Base-by-base conservation (phyloP, 2,329 filamentous ascomycete species). In the Cladosporium sp. region DNA sequence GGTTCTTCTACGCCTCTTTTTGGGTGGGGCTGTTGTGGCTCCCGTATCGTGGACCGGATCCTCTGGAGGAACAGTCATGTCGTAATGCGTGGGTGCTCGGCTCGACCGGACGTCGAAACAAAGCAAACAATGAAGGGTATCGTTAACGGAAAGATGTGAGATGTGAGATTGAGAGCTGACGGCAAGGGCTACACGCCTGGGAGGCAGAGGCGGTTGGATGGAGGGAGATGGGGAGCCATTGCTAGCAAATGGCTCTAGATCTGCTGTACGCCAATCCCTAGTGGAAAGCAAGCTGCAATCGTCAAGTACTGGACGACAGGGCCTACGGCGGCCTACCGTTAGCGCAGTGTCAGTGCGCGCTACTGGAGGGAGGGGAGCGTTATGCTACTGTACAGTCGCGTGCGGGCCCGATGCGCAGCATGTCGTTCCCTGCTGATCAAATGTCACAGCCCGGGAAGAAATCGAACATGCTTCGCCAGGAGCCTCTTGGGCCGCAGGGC, bases 1-100 rank as follows among this genome's bases (percentile, higher is more conserved):
- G 16, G 91, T 88, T 74, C 91, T 84, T 79, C 91, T 87, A 75
- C 90, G 85, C 67, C 91, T 83, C 77, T 95, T 79, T 61, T 59
- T 76, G 64, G 63, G 68, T 35, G 64, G 60, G 42, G 58, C 56
- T 38, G 59, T 54, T 14, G 56, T 14, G 18, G 48, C 18, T 22
- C 32, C 40, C 31, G 40, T 19, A 14, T 50, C 40, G 31, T 50
- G 16, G 18, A 43, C 13, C 9, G 18, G 40, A 33, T 43, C 48
- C 7, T 50, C 40, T 10, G 48, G 40, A n/a, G 48, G 14, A 28
- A 22, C 48, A 13, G 40, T 37, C 48, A 50, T 50, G 16, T 32
- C 46, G 46, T 49, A 22, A 7, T 5, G 22, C 22, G 22, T 28
- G 22, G 22, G 22, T 28, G 22, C 22, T 28, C 22, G 22, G 22